Conservation (phyloP, 306 rosid genomes). For the Trichosanthes cucumerina region DNA sequence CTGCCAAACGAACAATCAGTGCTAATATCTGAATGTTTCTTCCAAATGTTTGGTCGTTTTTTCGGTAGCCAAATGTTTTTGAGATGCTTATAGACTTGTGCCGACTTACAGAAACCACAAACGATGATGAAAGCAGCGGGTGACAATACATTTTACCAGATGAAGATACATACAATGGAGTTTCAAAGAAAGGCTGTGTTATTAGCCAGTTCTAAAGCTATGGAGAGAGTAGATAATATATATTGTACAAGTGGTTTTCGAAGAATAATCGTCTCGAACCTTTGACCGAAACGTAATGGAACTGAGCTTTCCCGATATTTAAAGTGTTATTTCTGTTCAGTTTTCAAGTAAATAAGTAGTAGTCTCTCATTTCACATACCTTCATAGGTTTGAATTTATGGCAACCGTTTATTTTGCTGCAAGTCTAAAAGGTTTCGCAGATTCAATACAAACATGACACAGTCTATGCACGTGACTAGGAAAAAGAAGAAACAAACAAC, state of each 20-base stretch:
- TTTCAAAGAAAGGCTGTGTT: constrained; percentile 22
- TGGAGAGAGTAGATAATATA: constrained; percentile 22
- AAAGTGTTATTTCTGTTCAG: background rate
- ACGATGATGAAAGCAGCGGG: background rate
- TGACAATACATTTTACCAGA: background rate
- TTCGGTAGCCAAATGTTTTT: background rate
- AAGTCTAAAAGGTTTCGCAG: background rate
- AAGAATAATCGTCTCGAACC: constrained; percentile 28
- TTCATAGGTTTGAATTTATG: background rate
- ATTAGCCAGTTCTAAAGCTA: constrained; percentile 26
- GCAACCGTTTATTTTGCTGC: background rate
- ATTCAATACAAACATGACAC: background rate
- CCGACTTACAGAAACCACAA: background rate
- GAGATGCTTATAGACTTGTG: constrained; percentile 5
- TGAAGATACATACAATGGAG: constrained; percentile 12
- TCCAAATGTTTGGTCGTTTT: constrained; percentile 2
- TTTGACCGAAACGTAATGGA: constrained; percentile 20
- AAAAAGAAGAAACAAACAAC: background rate
- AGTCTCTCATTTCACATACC: background rate
- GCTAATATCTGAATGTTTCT: background rate
- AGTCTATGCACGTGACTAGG: background rate
- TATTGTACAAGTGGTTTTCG: constrained; percentile 19
- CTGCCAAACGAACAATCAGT: background rate
- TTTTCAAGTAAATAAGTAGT: background rate
- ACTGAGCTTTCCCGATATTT: constrained; percentile 9